phyloP scores from a whole-genome alignment of 257 asterid species.

The Fraxinus anomala region DNA sequence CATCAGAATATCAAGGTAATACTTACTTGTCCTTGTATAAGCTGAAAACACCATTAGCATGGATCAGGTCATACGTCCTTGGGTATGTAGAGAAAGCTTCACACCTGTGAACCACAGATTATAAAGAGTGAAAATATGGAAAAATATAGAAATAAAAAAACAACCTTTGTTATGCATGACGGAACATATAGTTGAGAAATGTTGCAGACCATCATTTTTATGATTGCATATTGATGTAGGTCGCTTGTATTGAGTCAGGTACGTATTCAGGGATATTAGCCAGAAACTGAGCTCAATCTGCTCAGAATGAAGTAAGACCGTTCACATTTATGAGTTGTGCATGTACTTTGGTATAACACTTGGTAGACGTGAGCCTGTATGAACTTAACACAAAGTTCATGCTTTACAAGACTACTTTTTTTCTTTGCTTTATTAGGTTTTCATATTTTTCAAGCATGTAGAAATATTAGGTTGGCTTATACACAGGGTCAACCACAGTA shows the following conservation, averaged over 20 bases:
- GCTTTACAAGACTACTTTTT: background rate
- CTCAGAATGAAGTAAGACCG: background rate
- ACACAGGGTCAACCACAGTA: background rate
- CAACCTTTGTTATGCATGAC: background rate
- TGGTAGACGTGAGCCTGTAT: background rate
- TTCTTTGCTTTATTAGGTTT: background rate
- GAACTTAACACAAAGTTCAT: background rate
- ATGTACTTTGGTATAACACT: background rate
- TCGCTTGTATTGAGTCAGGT: background rate
- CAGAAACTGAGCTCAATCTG: background rate
- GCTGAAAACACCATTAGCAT: conserved; percentile 86
- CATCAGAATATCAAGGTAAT: background rate
- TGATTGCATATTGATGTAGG: background rate
- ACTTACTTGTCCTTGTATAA: conserved; percentile 88
- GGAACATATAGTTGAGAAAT: background rate
- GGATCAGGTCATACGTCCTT: conserved; percentile 96
- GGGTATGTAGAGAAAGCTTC: conserved; percentile 98
- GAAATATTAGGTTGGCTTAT: background rate
- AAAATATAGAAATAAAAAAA: too few species aligned
- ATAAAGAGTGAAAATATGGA: background rate
- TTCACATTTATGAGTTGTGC: background rate
- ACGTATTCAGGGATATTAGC: background rate
- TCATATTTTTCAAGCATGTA: background rate
- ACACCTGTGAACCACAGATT: conserved; percentile 61
- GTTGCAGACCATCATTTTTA: background rate